These are phyloP conservation scores for Sporodiniella umbellata DNA, from an alignment of 371 early-diverging fungal genomes.

Conservation along the genomic window DNA sequence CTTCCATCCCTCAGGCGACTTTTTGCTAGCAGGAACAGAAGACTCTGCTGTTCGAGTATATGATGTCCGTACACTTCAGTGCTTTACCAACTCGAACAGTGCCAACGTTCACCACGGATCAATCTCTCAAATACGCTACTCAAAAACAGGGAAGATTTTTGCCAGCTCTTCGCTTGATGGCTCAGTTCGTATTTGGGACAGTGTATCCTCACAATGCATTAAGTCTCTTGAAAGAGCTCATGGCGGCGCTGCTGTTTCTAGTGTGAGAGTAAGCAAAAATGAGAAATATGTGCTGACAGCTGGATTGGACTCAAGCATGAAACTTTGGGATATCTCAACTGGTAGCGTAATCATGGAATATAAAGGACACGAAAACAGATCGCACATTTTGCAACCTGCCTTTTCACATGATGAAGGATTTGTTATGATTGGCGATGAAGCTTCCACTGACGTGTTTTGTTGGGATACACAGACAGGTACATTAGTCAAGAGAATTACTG, in stretches of 20 bases:
- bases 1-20: slow-evolving; percentile 89
- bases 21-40: slow-evolving; percentile 67
- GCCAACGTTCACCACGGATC: slow-evolving; percentile 59
- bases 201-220: slow-evolving; percentile 68
- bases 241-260: slow-evolving; percentile 70
- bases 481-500: slow-evolving; percentile 44
- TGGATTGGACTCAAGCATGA: slow-evolving; percentile 72
- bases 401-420: slow-evolving; percentile 77
- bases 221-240: slow-evolving; percentile 74
- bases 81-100: slow-evolving; percentile 59
- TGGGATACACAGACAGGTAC: slow-evolving; percentile 67
- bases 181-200: slow-evolving; percentile 86
- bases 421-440: slow-evolving; percentile 77
- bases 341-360: slow-evolving; percentile 67
- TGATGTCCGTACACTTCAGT: slow-evolving; percentile 80
- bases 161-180: slow-evolving; percentile 82
- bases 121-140: slow-evolving; percentile 76
- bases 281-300: slow-evolving; percentile 74
- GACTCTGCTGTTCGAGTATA: slow-evolving; percentile 78
- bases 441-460: slow-evolving; percentile 53
- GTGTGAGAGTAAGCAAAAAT: slow-evolving; percentile 71
- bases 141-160: slow-evolving; percentile 68
- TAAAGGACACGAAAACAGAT: slow-evolving; percentile 63
- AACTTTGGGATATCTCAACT: slow-evolving; percentile 82
- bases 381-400: slow-evolving; percentile 44